phyloP scores from a whole-genome alignment of 768 basidiomycete genomes.

The Jaapia argillacea region DNA sequence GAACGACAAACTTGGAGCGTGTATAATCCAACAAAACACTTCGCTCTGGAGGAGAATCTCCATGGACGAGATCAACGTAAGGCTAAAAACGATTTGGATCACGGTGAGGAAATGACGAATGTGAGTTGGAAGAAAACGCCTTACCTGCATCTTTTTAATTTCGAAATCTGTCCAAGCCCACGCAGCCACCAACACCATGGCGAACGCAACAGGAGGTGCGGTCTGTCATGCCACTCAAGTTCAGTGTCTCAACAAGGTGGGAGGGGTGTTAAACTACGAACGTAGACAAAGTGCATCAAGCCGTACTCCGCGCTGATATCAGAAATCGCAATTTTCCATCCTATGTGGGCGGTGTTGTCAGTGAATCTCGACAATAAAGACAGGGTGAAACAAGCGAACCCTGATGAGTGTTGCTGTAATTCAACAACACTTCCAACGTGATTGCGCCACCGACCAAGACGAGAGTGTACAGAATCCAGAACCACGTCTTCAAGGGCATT shows the following conservation, averaged over 20 bases:
- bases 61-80: slow-evolving; percentile 47
- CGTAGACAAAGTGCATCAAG: slow-evolving; percentile 44
- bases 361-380: too few species aligned
- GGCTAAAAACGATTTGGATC: slow-evolving; percentile 24
- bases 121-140: slow-evolving; percentile 2
- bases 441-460: slow-evolving; percentile 29
- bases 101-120: neutral
- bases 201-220: slow-evolving; percentile 39
- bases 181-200: slow-evolving; percentile 36
- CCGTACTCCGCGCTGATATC: slow-evolving; percentile 21
- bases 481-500: slow-evolving; percentile 33
- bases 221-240: too few species aligned
- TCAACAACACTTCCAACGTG: slow-evolving; percentile 35
- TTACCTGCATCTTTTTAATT: slow-evolving; percentile 46
- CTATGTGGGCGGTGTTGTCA: too few species aligned
- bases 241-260: too few species aligned
- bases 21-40: slow-evolving; percentile 49
- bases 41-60: slow-evolving; percentile 40
- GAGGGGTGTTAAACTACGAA: too few species aligned
- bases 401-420: slow-evolving; percentile 34
- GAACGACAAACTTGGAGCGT: slow-evolving; percentile 29
- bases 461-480: slow-evolving; percentile 32
- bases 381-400: too few species aligned
- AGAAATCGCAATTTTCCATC: slow-evolving; percentile 39
- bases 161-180: slow-evolving; percentile 52